Evolutionary conservation across 2,329 filamentous ascomycete species (phyloP).

Genomic region (Ascochyta lentis): DNA sequence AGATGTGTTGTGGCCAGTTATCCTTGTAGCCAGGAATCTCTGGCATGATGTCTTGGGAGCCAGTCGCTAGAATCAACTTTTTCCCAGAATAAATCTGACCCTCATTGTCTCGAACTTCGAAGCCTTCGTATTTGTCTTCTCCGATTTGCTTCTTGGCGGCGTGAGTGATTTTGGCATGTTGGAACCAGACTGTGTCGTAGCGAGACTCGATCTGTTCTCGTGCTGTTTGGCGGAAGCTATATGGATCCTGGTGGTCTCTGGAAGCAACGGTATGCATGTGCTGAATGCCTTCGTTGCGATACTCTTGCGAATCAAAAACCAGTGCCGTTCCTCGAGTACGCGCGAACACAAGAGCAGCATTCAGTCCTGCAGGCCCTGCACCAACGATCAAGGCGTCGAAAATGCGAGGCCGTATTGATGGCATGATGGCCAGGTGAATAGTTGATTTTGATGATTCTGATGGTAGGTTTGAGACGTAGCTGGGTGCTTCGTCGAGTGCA

Average conservation of each 20-base stretch:
- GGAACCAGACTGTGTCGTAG: conserved; percentile 48
- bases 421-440: conserved; percentile 10
- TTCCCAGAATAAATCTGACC: conserved; percentile 56
- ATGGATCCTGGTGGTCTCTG: conserved; percentile 37
- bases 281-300: conserved; percentile 51
- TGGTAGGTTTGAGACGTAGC: not conserved
- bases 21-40: conserved; percentile 61
- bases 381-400: conserved; percentile 47
- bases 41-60: conserved; percentile 59
- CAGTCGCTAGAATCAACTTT: conserved; percentile 64
- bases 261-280: conserved; percentile 55
- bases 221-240: conserved; percentile 39
- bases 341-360: conserved; percentile 49
- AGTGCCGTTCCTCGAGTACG: conserved; percentile 50
- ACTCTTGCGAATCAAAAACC: conserved; percentile 53
- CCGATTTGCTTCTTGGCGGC: conserved; percentile 31
- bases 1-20: conserved; percentile 57
- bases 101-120: conserved; percentile 51
- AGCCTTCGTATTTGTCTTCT: conserved; percentile 37
- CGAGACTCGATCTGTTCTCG: conserved; percentile 45
- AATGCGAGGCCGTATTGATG: conserved; percentile 25
- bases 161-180: conserved; percentile 31
- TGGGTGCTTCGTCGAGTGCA: not conserved
- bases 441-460: not conserved
- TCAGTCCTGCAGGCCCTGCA: conserved; percentile 55